These are phyloP conservation scores for Carex scoparia DNA, from an alignment of 176 grass and related monocot genomes.

Conservation along the genomic window DNA sequence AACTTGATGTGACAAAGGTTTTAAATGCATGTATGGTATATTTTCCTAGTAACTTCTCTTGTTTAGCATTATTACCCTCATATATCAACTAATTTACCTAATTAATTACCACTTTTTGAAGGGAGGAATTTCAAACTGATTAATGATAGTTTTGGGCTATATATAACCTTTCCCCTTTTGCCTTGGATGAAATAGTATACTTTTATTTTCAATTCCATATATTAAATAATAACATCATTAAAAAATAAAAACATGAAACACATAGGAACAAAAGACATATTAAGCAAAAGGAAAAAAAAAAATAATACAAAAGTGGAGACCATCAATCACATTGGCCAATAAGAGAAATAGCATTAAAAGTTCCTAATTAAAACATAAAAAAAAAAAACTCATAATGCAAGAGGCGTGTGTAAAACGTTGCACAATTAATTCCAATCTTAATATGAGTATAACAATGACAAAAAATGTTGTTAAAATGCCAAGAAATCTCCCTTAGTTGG, in stretches of 20 bases:
- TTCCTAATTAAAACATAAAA: too few species aligned
- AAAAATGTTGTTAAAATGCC: not conserved
- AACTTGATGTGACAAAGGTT: constrained; percentile 14
- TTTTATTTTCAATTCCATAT: not conserved
- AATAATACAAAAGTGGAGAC: too few species aligned
- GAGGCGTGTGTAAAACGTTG: too few species aligned
- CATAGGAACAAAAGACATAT: not conserved
- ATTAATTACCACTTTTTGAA: not conserved
- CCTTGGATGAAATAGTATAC: not conserved
- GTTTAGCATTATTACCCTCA: not conserved
- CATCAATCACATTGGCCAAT: too few species aligned
- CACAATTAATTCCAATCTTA: not conserved
- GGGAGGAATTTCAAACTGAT: not conserved
- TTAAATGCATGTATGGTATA: constrained; percentile 9
- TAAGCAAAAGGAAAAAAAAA: not conserved
- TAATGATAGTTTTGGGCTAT: not conserved
- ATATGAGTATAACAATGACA: not conserved
- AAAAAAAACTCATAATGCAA: too few species aligned
- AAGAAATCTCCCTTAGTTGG: not conserved
- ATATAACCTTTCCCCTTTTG: not conserved
- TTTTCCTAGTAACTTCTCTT: not conserved
- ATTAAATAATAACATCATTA: not conserved
- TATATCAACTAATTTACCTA: not conserved
- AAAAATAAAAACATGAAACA: too few species aligned
- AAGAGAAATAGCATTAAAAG: too few species aligned